These are phyloP conservation scores for Xylaria sp. DNA, from an alignment of 2,329 filamentous ascomycete species.

Conservation along the genomic window DNA sequence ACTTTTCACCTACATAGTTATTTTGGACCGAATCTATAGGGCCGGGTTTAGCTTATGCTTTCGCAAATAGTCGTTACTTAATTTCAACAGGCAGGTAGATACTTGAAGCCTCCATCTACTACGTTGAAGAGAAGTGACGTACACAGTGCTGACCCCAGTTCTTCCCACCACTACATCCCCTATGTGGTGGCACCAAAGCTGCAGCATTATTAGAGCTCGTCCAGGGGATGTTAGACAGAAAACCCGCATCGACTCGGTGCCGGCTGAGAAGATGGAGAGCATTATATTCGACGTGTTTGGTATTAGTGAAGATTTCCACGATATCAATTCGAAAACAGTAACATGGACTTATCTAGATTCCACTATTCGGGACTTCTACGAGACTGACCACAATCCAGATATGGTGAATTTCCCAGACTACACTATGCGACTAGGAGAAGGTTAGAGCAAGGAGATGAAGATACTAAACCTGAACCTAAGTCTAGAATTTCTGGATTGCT, in stretches of 20 bases:
- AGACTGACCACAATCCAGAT: conserved; percentile 43
- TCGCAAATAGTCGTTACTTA: background rate
- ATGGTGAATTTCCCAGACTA: conserved; percentile 52
- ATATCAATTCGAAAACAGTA: conserved; percentile 50
- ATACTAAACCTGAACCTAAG: conserved; percentile 52
- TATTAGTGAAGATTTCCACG: conserved; percentile 9
- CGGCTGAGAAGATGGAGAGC: too few relatives aligned
- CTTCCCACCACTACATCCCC: too few relatives aligned
- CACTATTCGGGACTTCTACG: conserved; percentile 49
- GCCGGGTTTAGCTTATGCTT: background rate
- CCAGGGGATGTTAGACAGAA: conserved; percentile 51
- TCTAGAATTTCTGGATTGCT: too few relatives aligned
- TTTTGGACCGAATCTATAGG: background rate
- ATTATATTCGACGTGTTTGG: too few relatives aligned
- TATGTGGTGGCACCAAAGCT: too few relatives aligned
- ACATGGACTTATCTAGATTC: conserved; percentile 49
- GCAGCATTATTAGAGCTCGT: too few relatives aligned
- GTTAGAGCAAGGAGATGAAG: conserved; percentile 42
- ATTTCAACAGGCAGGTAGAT: background rate
- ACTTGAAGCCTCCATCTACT: background rate
- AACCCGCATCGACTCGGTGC: conserved; percentile 27
- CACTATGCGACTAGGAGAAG: conserved; percentile 52
- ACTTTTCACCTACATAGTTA: background rate
- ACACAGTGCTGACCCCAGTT: too few relatives aligned
- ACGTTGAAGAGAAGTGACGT: too few relatives aligned